Evolutionary conservation across 768 basidiomycete genomes (phyloP).

Genomic region (Austroboletus eburneus): DNA sequence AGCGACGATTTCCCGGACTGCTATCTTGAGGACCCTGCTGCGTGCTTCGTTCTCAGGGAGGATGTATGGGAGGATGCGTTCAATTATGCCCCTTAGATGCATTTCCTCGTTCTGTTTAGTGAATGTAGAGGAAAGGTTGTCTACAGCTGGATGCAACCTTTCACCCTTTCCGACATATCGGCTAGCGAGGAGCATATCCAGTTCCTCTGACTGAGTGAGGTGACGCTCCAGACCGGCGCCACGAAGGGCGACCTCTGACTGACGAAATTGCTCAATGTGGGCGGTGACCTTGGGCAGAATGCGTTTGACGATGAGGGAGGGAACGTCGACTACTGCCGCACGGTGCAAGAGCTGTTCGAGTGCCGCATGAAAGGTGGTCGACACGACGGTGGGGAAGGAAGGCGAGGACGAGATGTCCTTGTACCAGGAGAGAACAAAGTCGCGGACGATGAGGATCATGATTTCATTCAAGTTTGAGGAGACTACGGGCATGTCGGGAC

Average conservation of each 20-base stretch:
- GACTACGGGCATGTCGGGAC: constrained; percentile 58
- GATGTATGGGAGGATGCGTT: constrained; percentile 64
- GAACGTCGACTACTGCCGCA: constrained; percentile 58
- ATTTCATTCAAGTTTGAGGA: constrained; percentile 77
- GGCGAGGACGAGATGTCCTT: constrained; percentile 78
- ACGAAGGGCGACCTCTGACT: constrained; percentile 82
- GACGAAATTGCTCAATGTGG: constrained; percentile 86
- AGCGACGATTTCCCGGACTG: constrained; percentile 77
- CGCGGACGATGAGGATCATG: constrained; percentile 73
- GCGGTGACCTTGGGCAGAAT: constrained; percentile 86
- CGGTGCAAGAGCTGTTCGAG: constrained; percentile 56
- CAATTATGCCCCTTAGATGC: constrained; percentile 71
- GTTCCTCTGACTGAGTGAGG: constrained; percentile 84
- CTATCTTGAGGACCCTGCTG: constrained; percentile 67
- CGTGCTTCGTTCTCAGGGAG: constrained; percentile 71
- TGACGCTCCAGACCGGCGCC: constrained; percentile 79
- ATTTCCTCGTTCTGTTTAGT: constrained; percentile 87
- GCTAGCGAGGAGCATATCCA: constrained; percentile 81
- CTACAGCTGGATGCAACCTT: constrained; percentile 80
- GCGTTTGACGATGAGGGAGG: constrained; percentile 74
- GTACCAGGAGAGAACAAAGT: constrained; percentile 93
- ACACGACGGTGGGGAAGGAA: constrained; percentile 84
- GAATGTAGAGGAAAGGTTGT: constrained; percentile 84
- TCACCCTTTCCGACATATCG: constrained; percentile 65
- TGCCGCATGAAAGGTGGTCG: constrained; percentile 64